Percentiles rank a stretch among this genome's conserved stretches.
Evolutionary conservation across 2,329 filamentous ascomycete genomes (phyloP).

Genomic region (Pseudohalonectria lignicola): DNA sequence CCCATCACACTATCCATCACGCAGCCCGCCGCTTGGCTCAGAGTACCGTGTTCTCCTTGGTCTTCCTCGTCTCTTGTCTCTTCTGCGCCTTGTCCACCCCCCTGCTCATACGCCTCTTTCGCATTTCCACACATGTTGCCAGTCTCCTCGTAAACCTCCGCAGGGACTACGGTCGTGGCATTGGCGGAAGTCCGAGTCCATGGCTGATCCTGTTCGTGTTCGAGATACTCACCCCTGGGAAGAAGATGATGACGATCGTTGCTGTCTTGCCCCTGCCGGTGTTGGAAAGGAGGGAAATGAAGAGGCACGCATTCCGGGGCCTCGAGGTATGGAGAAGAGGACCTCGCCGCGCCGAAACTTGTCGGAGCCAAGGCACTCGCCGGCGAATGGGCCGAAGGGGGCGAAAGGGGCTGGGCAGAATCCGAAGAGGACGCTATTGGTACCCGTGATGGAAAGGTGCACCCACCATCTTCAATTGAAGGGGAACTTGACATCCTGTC

Average conservation of each 20-base stretch:
- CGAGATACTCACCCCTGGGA: conserved; percentile 36
- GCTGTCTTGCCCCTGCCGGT: background rate
- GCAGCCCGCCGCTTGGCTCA: no score
- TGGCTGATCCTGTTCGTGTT: conserved; percentile 10
- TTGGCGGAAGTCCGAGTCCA: no score
- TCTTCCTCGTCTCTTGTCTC: no score
- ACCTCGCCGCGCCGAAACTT: conserved; percentile 23
- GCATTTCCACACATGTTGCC: no score
- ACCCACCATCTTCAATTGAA: conserved; percentile 98
- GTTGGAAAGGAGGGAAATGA: conserved; percentile 4
- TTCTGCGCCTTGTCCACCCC: no score
- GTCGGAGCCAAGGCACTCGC: conserved; percentile 18
- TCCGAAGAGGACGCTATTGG: conserved; percentile 19
- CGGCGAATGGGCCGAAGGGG: conserved; percentile 19
- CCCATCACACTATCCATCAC: no score
- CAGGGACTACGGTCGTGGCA: no score
- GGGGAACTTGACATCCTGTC: conserved; percentile 98
- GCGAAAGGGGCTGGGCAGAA: conserved; percentile 27
- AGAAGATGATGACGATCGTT: conserved; percentile 31
- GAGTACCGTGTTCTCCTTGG: no score
- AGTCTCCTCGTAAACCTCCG: no score
- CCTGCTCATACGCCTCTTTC: no score
- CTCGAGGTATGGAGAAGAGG: conserved; percentile 30
- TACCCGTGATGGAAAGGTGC: conserved; percentile 28
- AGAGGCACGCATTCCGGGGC: conserved; percentile 20